A percentile compares a stretch with the other conserved stretches of the same genome.
Conservation (phyloP, 495 filamentous ascomycete genomes). For the Jackrogersella multiformis region DNA sequence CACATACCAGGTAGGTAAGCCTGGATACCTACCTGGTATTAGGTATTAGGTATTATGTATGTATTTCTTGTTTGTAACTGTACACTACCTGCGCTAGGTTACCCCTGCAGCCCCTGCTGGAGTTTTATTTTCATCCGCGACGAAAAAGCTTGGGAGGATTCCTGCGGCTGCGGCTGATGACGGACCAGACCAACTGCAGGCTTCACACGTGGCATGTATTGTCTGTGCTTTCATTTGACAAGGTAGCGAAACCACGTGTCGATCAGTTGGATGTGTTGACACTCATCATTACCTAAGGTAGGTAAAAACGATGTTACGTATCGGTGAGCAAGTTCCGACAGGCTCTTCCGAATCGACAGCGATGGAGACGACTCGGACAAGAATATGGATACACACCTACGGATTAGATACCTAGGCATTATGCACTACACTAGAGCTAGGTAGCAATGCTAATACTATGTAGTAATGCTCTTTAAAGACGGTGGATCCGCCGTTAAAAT, state of each 20-base stretch:
- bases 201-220: constrained; percentile 37
- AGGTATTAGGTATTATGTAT: no score
- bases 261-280: constrained; percentile 3
- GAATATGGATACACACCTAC: constrained; percentile 1
- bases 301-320: constrained; percentile 30
- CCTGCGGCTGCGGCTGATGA: constrained; percentile 34
- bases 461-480: background rate
- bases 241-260: constrained; percentile 34
- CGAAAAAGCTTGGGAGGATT: constrained; percentile 11
- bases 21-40: no score
- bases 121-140: constrained; percentile 20
- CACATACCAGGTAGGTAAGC: no score
- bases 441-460: no score
- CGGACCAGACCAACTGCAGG: constrained; percentile 29
- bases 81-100: constrained; percentile 13
- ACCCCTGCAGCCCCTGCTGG: constrained; percentile 1
- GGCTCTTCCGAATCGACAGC: background rate
- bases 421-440: no score
- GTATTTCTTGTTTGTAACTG: background rate
- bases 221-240: constrained; percentile 38
- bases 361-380: background rate
- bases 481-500: background rate
- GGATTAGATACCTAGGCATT: no score
- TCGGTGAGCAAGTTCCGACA: background rate
- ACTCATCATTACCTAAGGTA: constrained; percentile 16